Evolutionary conservation across 768 basidiomycete genomes (phyloP), one percentile per base, ranked within the genome.

Genomic region (Coprinopsis cinerea): DNA sequence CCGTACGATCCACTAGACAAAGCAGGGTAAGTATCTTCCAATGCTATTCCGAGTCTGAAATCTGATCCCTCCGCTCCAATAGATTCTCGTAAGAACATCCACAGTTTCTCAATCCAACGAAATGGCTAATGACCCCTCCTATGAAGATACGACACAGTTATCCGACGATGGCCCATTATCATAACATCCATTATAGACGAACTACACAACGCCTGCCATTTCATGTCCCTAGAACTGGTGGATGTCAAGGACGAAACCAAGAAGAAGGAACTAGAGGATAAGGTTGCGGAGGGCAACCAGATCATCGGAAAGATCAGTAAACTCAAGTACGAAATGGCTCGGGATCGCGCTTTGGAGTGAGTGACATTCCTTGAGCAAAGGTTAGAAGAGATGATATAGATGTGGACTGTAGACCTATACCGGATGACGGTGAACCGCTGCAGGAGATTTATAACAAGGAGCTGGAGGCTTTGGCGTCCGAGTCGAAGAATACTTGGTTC

Each of bases 241-340:
- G 56, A 36, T 57, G 27, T 30, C 30, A 46, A 57, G 18, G 54
- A 58, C 35, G 52, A 52, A 20, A 49, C 53, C 13, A 53, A 50
- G 35, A 59, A 59, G 55, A 60, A 62, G 17, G 46, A 52, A 2
- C 46, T 72, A 11, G 63, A 72, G 13, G 67, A 60, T 51, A 77
- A 73, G 64, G 67, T 92, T 34, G 64, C 65, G n/a, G 90, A 96
- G 62, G 92, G 89, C 1, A 88, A 84, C 59, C 69, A 57, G 13
- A 81, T 96, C 53, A 92, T 97, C 47, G 75, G 79, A 50, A 73
- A 78, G 59, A 71, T 88, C 43, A 81, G 83, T 58, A 78, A 78
- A 61, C 67, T 97, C 53, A 97, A 95, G 68, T 89, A 92, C 66
- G 81, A 85, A 59, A 94, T 96, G 88, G 83, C 80, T 0, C 74